Conservation (phyloP, 2,329 filamentous ascomycete genomes). For the Fusarium denticulatum region DNA sequence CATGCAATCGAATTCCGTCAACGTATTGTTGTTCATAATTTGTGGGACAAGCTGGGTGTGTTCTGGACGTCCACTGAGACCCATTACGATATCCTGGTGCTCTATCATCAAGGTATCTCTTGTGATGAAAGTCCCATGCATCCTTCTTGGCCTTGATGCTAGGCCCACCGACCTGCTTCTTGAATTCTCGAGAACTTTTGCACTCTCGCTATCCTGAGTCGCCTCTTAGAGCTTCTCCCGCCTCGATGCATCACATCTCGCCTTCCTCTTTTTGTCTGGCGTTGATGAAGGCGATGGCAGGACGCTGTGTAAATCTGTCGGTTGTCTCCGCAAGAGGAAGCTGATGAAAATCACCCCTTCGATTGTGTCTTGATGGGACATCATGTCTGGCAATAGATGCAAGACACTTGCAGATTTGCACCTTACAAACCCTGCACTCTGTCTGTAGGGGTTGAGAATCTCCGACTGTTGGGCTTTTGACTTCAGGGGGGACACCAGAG, state of each 20-base stretch:
- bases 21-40: not conserved
- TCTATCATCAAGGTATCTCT: conserved; percentile 23
- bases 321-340: conserved; percentile 37
- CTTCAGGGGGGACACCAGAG: not conserved
- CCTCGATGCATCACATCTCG: conserved; percentile 13
- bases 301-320: conserved; percentile 10
- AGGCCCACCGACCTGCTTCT: conserved; percentile 1
- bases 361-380: conserved; percentile 11
- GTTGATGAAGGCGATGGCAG: conserved; percentile 8
- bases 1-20: not conserved
- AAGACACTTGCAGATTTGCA: conserved; percentile 1
- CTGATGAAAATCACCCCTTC: conserved; percentile 26
- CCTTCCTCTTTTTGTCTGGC: conserved; percentile 41
- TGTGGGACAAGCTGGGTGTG: not conserved
- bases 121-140: conserved; percentile 16
- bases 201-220: not conserved
- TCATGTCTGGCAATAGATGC: conserved; percentile 3
- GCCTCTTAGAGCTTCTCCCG: not conserved
- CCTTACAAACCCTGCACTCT: not conserved
- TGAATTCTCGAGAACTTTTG: conserved; percentile 40
- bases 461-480: not conserved
- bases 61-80: not conserved
- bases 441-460: not conserved
- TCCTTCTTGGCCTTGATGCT: conserved; percentile 7
- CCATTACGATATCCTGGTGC: conserved; percentile 1